Base-by-base conservation (phyloP, 176 grass and related monocot genomes). In the Lolium perenne region DNA sequence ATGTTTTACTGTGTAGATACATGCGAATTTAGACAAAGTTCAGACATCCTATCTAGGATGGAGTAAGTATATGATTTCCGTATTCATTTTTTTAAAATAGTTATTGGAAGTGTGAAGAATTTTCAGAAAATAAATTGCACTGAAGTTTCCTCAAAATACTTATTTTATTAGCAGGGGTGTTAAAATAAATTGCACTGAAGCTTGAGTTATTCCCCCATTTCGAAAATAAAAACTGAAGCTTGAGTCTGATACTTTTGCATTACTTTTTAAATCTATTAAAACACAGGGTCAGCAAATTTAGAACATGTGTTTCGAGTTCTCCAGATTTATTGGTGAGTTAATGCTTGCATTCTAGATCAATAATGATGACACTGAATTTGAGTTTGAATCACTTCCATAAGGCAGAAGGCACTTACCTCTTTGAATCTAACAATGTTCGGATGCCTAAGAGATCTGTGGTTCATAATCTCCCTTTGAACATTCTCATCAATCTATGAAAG, bases 381-480 rank as follows among this genome's bases (percentile, higher is more conserved):
- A 80, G 18, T 73, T 41, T 83, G 5, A 38, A 72, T 72, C 35
- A 47, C 62, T 51, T 84, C 16, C 58, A 62, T 20, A 67, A 64
- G 43, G 22, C 29, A 71, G 80, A 83, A 78, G 25, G 54, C 10
- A 71, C 48, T 74, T 94, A 94, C 97, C 92, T 98, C 97, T 83
- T 94, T 98, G 74, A 98, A 98, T 89, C 83, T 92, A 55, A 98
- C 76, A 83, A 98, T 98, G 88, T 98, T 91, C 2, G 93, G 97
- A 91, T 98, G 97, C 65, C 86, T 89, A 82, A 98, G 79, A 9
- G 96, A 98, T 59, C 91, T 95, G 75, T 98, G 96, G 71, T 98
- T 98, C 91, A 98, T 98, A 81, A 98, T 98, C 88, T 98, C 97
- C 75, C 97, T 94, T 76, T 94, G 92, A 58, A 98, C 97, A 95